A percentile compares a stretch with the other conserved stretches of the same genome.
Conservation (phyloP, 192 early-diverging fungal genomes). For the Chytriomyces confervae region DNA sequence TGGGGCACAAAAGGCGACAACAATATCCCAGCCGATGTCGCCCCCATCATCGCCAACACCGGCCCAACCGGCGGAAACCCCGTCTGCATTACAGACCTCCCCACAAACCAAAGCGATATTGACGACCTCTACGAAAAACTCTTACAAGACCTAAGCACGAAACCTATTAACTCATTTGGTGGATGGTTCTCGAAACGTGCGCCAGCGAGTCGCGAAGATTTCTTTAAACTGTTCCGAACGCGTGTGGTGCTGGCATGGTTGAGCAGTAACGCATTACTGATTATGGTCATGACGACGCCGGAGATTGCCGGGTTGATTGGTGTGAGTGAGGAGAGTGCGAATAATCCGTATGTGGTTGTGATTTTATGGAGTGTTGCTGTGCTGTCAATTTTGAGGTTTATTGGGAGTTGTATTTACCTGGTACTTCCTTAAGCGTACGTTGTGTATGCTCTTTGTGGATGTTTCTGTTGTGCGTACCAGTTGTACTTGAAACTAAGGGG, state of each 20-base stretch:
- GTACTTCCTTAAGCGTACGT: slow-evolving; percentile 1
- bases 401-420: slow-evolving; percentile 54
- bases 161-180: background rate
- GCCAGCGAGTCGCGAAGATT: slow-evolving; percentile 46
- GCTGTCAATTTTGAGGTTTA: slow-evolving; percentile 73
- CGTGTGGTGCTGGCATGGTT: slow-evolving; percentile 56
- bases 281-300: slow-evolving; percentile 49
- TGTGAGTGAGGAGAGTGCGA: background rate
- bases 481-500: no score
- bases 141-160: slow-evolving; percentile 33
- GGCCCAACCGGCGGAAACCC: slow-evolving; percentile 28
- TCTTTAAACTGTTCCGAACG: slow-evolving; percentile 58
- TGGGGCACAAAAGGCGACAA: slow-evolving; percentile 68
- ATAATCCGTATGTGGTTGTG: slow-evolving; percentile 37
- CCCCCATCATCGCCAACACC: slow-evolving; percentile 42
- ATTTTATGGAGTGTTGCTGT: slow-evolving; percentile 74
- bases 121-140: slow-evolving; percentile 51
- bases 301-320: slow-evolving; percentile 26
- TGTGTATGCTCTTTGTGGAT: background rate
- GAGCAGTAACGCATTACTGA: slow-evolving; percentile 48
- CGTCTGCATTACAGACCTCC: slow-evolving; percentile 49
- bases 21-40: slow-evolving; percentile 29
- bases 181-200: background rate
- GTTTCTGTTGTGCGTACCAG: no score
- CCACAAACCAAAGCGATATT: slow-evolving; percentile 54